These are phyloP conservation scores for Trichoderma endophyticum DNA, from an alignment of 2,329 filamentous ascomycete species.

Conservation along the genomic window DNA sequence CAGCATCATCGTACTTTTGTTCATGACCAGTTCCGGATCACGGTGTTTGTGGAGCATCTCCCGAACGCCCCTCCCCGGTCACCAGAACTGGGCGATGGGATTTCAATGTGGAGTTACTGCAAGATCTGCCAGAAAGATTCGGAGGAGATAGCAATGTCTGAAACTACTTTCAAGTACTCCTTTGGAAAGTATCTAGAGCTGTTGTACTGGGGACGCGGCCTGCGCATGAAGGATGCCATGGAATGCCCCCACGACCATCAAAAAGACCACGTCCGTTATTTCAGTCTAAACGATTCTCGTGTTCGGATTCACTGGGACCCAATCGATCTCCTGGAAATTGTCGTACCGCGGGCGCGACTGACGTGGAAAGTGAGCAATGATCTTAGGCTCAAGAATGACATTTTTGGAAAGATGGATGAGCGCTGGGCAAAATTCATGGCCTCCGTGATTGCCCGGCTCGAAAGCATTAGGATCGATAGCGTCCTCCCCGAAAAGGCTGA, in stretches of 20 bases:
- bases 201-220: slow-evolving; percentile 87
- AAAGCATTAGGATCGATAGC: slow-evolving; percentile 86
- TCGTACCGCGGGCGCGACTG: slow-evolving; percentile 83
- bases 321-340: slow-evolving; percentile 89
- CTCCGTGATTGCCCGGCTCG: slow-evolving; percentile 79
- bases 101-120: slow-evolving; percentile 97
- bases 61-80: slow-evolving; percentile 42
- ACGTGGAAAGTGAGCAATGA: slow-evolving; percentile 99
- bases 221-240: slow-evolving; percentile 69
- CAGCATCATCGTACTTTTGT: slow-evolving; percentile 97
- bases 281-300: slow-evolving; percentile 80
- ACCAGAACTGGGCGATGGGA: slow-evolving; percentile 56
- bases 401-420: slow-evolving; percentile 77
- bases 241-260: slow-evolving; percentile 87
- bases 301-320: slow-evolving; percentile 89
- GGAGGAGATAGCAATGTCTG: slow-evolving; percentile 84
- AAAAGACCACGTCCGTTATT: slow-evolving; percentile 87
- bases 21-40: slow-evolving; percentile 90
- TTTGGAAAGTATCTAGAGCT: slow-evolving; percentile 98
- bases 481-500: slow-evolving; percentile 85
- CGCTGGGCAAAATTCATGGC: slow-evolving; percentile 82
- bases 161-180: slow-evolving; percentile 95
- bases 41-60: slow-evolving; percentile 72
- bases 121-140: slow-evolving; percentile 90
- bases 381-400: slow-evolving; percentile 85